phyloP scores from a whole-genome alignment of 78 protist genomes.

The Dictyostelium purpureum region DNA sequence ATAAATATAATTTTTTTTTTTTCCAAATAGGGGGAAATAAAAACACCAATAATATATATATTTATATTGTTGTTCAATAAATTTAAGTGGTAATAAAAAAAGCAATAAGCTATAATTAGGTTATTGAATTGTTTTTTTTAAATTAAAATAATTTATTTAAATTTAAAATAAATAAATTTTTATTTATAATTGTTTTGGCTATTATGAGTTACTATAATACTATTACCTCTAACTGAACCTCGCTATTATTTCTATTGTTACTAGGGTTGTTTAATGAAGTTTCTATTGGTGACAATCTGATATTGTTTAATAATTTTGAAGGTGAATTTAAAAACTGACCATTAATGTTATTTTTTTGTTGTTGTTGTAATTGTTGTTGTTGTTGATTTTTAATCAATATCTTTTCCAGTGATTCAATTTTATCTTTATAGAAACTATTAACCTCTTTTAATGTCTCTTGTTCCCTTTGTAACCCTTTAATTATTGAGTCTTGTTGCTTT shows the following conservation, averaged over 20 bases:
- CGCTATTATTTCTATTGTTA: not conserved
- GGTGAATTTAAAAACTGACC: not conserved
- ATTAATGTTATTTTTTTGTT: not conserved
- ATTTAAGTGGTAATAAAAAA: too few relatives aligned
- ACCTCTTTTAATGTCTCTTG: not conserved
- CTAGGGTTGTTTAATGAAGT: not conserved
- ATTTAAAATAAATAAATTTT: not conserved
- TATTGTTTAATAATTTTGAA: not conserved
- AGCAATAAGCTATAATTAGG: not conserved
- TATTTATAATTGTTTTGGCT: not conserved
- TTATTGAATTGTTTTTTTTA: not conserved
- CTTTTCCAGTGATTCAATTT: conserved; percentile 10
- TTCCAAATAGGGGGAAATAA: too few relatives aligned
- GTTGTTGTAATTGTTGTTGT: not conserved
- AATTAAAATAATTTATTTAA: not conserved
- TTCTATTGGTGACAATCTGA: not conserved
- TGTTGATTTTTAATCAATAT: not conserved
- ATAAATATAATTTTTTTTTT: too few relatives aligned
- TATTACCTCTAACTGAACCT: not conserved
- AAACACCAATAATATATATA: too few relatives aligned
- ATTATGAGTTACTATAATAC: not conserved
- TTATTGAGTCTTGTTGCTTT: not conserved
- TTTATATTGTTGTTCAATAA: too few relatives aligned
- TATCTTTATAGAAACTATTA: conserved; percentile 30
- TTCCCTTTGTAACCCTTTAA: conserved; percentile 7